Evolutionary conservation across 371 early-diverging fungal species (phyloP).

Genomic region (Zopfochytrium polystomum): DNA sequence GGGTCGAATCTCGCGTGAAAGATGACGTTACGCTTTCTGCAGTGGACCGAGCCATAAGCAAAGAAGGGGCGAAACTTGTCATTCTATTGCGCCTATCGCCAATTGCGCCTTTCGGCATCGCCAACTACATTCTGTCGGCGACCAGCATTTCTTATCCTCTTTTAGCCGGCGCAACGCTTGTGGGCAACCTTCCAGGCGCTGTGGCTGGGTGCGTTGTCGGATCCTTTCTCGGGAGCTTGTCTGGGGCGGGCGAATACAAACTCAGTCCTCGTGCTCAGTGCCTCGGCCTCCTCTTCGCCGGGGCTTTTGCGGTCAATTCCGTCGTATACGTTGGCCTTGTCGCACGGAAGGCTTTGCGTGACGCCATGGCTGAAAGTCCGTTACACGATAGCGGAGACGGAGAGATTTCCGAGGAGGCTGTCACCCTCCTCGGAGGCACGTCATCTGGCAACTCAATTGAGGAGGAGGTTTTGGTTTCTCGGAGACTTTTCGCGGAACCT

Average conservation of each 20-base stretch:
- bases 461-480: too few relatives aligned
- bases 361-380: too few relatives aligned
- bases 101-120: slow-evolving; percentile 37
- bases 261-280: slow-evolving; percentile 22
- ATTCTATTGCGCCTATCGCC: slow-evolving; percentile 33
- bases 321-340: slow-evolving; percentile 35
- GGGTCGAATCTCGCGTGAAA: slow-evolving; percentile 17
- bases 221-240: slow-evolving; percentile 25
- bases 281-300: slow-evolving; percentile 21
- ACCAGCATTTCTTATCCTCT: slow-evolving; percentile 26
- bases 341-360: slow-evolving; percentile 31
- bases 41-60: neutral
- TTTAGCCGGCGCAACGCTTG: slow-evolving; percentile 17
- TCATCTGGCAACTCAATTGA: too few relatives aligned
- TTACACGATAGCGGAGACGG: too few relatives aligned
- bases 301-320: slow-evolving; percentile 18
- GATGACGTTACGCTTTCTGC: neutral
- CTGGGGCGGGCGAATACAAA: slow-evolving; percentile 17
- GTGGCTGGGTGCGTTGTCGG: slow-evolving; percentile 26
- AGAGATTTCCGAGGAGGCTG: too few relatives aligned
- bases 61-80: slow-evolving; percentile 6
- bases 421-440: too few relatives aligned
- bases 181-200: slow-evolving; percentile 24
- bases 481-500: too few relatives aligned
- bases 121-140: slow-evolving; percentile 32